phyloP scores from a whole-genome alignment of 2,329 filamentous ascomycete species.

The Botrytis hyacinthi region DNA sequence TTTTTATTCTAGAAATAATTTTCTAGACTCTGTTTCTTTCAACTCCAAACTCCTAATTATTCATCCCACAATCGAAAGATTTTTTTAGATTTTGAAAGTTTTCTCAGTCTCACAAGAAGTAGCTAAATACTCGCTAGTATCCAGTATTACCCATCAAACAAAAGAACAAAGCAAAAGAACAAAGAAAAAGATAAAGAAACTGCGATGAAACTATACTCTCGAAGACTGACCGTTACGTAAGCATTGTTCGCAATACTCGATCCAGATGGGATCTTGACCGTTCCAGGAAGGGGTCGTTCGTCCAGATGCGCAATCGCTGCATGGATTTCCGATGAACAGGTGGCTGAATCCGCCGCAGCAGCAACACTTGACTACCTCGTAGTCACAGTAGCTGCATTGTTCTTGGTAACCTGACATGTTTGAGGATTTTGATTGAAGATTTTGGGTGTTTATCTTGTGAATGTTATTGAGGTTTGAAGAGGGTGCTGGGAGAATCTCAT shows the following conservation, averaged over 20 bases:
- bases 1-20: neutral
- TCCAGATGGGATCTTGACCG: neutral
- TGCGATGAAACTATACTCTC: too few relatives aligned
- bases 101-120: neutral
- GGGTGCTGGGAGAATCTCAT: neutral
- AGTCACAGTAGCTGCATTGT: neutral
- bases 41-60: neutral
- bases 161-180: neutral
- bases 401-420: neutral
- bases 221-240: neutral
- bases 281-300: neutral
- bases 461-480: neutral
- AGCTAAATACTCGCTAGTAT: neutral
- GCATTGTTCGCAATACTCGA: neutral
- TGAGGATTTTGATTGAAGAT: neutral
- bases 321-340: neutral
- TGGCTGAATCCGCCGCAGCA: neutral
- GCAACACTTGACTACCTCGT: neutral
- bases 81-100: neutral
- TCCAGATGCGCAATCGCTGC: neutral
- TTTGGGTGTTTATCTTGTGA: neutral
- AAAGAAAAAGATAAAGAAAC: neutral
- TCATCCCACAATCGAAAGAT: neutral
- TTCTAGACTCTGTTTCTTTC: neutral
- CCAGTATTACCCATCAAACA: neutral